Evolutionary conservation across 208 protist genomes (phyloP), one percentile per base, ranked within the genome.

Genomic region (Tritrichomonas musculus): DNA sequence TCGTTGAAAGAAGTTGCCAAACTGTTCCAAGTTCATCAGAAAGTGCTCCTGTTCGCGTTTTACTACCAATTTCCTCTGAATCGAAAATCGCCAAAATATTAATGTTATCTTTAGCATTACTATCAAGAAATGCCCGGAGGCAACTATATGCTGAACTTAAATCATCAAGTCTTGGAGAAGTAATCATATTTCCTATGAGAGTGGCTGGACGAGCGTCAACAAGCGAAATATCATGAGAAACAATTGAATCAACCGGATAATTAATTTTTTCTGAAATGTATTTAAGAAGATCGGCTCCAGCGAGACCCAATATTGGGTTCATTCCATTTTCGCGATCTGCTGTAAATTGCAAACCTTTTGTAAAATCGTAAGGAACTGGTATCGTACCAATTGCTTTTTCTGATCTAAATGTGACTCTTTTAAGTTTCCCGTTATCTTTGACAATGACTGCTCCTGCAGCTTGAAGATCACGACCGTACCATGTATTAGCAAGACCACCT

Each of bases 71-170:
- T 39, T 88, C 77, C 57, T 88, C 77, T 9, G 20, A 47, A 88
- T 88, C 77, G 22, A 55, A 88, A 57, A 88, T 88, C 14, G 77
- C 77, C 1, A 44, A 57, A 39, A 88, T 88, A 57, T 88, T 88
- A 5, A 88, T 39, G 17, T 41, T 88, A 88, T 88, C 44, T 57
- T 39, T n/a, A 13, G 77, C 14, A 1, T 53, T 1, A n/a, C 20
- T 36, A 17, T n/a, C 30, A 1, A 88, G 14, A 57, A 88, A 88
- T 33, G 5, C 41, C 0, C 8, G 3, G 1, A 88, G 39, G 57
- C 77, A 88, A 20, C 47, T 33, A 30, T 57, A 88, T 55, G 77
- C 33, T n/a, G 77, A 88, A 9, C 44, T 20, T 9, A 88, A 30
- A 39, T 88, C 47, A 30, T 88, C 77, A 20, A 88, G 9, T n/a